Percentiles rank a stretch among this genome's conserved stretches.
Conservation (phyloP, 768 basidiomycete genomes). For the Candolleomyces eurysporus region DNA sequence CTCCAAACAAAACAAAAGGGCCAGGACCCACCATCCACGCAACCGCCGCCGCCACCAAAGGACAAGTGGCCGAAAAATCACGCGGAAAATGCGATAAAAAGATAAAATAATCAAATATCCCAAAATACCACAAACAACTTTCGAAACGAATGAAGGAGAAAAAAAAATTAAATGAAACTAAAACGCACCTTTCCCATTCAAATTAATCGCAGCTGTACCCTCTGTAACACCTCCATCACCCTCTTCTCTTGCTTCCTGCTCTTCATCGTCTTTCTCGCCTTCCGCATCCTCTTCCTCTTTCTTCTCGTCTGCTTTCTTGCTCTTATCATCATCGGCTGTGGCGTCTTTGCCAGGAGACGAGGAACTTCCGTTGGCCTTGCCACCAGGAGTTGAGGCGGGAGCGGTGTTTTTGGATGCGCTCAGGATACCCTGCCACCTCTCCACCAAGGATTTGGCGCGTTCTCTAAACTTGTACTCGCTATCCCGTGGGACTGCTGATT, state of each 20-base stretch:
- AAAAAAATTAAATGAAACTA: background rate
- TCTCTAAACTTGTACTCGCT: slow-evolving; percentile 63
- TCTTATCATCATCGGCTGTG: background rate
- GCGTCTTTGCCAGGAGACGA: background rate
- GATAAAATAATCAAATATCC: too few relatives aligned
- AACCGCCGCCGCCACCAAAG: too few relatives aligned
- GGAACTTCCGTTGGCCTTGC: background rate
- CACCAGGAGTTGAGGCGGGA: background rate
- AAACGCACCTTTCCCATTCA: slow-evolving; percentile 30
- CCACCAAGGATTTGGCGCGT: slow-evolving; percentile 66
- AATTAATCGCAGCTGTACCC: slow-evolving; percentile 28
- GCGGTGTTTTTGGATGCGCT: slow-evolving; percentile 35
- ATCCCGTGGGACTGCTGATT: slow-evolving; percentile 62
- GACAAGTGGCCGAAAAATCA: too few relatives aligned
- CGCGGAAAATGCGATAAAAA: too few relatives aligned
- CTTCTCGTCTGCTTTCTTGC: background rate
- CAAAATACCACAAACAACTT: too few relatives aligned
- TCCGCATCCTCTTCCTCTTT: slow-evolving; percentile 5
- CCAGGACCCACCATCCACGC: too few relatives aligned
- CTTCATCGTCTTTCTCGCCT: slow-evolving; percentile 8
- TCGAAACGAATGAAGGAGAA: background rate
- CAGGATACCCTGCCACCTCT: slow-evolving; percentile 63
- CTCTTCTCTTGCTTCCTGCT: slow-evolving; percentile 4
- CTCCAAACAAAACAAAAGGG: too few relatives aligned
- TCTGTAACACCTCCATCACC: slow-evolving; percentile 23